Evolutionary conservation across 495 filamentous ascomycete genomes (phyloP).

Genomic region (Aspergillus olivimuriae): DNA sequence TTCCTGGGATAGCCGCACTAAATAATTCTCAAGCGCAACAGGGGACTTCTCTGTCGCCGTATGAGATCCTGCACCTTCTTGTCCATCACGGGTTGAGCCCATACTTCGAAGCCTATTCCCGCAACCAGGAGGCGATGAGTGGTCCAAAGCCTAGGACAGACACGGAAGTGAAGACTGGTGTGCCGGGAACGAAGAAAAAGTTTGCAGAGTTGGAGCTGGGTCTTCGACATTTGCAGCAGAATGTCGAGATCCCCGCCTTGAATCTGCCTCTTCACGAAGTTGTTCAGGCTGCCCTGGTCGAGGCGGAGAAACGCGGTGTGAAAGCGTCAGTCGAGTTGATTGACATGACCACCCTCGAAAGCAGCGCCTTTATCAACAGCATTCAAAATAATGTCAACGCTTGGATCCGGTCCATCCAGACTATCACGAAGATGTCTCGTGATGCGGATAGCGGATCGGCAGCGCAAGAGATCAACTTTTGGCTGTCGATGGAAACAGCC

Average conservation of each 20-base stretch:
- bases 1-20: conserved; percentile 69
- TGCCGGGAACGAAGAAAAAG: conserved; percentile 94
- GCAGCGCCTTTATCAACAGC: conserved; percentile 87
- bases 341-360: conserved; percentile 61
- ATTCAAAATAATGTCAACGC: conserved; percentile 88
- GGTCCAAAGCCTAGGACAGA: conserved; percentile 65
- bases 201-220: conserved; percentile 88
- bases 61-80: conserved; percentile 80
- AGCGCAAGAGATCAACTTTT: conserved; percentile 96
- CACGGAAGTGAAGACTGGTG: conserved; percentile 83
- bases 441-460: conserved; percentile 85
- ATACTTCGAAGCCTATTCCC: conserved; percentile 93
- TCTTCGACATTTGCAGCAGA: conserved; percentile 87
- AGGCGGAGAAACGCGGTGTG: conserved; percentile 55
- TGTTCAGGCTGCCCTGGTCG: conserved; percentile 75
- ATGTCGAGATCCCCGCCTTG: conserved; percentile 92
- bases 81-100: conserved; percentile 84
- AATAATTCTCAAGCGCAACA: conserved; percentile 59
- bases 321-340: conserved; percentile 73
- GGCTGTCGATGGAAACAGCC: conserved; percentile 90
- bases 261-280: conserved; percentile 78
- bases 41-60: conserved; percentile 70
- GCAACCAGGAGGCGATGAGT: conserved; percentile 63
- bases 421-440: conserved; percentile 89
- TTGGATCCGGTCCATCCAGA: conserved; percentile 97